These are phyloP conservation scores for Trichophyton rubrum DNA, from an alignment of 2,329 filamentous ascomycete genomes.

Conservation along the genomic window DNA sequence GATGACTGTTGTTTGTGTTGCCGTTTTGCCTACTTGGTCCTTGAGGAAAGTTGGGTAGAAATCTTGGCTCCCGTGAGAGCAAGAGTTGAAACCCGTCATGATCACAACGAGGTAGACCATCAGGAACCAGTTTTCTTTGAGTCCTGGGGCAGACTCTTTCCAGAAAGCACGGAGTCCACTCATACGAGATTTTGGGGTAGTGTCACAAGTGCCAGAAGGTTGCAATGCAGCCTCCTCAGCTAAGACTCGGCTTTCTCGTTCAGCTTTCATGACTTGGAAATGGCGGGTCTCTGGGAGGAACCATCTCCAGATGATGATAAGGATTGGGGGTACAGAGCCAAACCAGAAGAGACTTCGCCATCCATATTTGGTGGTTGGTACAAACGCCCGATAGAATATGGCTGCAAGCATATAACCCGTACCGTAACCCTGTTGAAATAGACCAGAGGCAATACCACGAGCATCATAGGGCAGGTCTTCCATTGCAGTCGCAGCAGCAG, in stretches of 20 bases:
- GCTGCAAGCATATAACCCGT: constrained; percentile 52
- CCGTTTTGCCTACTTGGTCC: constrained; percentile 46
- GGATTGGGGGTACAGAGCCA: constrained; percentile 62
- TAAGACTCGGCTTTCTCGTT: not conserved
- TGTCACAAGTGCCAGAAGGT: not conserved
- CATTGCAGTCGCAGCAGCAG: constrained; percentile 49
- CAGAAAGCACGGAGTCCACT: constrained; percentile 6
- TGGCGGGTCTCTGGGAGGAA: constrained; percentile 66
- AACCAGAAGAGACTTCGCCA: constrained; percentile 90
- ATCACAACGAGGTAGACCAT: constrained; percentile 70
- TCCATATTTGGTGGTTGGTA: constrained; percentile 59
- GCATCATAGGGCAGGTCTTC: constrained; percentile 50
- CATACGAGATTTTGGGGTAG: not conserved
- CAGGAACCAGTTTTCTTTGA: constrained; percentile 28
- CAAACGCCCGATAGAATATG: constrained; percentile 39
- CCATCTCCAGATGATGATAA: constrained; percentile 69
- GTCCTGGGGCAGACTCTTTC: constrained; percentile 4
- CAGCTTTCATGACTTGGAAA: constrained; percentile 40
- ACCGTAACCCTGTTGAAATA: constrained; percentile 52
- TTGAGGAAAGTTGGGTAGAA: constrained; percentile 48
- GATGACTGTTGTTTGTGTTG: constrained; percentile 52
- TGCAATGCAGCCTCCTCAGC: constrained; percentile 1
- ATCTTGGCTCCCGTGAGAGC: constrained; percentile 54
- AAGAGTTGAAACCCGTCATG: constrained; percentile 71
- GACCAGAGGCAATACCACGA: constrained; percentile 47